Base-by-base conservation (phyloP, 2,329 filamentous ascomycete species). In the Colletotrichum navitas region DNA sequence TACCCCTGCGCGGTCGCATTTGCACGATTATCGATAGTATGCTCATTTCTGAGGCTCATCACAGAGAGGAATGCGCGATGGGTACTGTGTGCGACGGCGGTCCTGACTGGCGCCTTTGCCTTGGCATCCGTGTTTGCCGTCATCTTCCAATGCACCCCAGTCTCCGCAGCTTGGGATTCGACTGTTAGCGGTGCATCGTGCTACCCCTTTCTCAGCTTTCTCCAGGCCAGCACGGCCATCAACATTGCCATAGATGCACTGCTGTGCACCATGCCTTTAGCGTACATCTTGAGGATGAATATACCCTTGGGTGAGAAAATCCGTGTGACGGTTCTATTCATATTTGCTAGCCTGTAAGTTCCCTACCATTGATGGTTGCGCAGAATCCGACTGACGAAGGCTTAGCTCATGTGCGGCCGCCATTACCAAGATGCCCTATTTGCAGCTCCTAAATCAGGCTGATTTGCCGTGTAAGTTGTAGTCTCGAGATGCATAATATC, bases 391-490 rank as follows among this genome's bases (percentile, higher is more conserved):
- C 68, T 69, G 34, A 72, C 39, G 0, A 32, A 21, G 2, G 2
- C 2, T 12, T 55, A 80, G 79, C 11, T 78, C 78, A 1, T 80
- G 77, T 41, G 72, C 64, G 1, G 76, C 74, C 5, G 76, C 70
- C 29, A 75, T 78, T 18, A 61, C 78, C 24, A 76, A 78, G 5
- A 69, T 80, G 1, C 63, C 73, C 32, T 76, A 75, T 26, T 56
- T 81, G 18, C 73, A 75, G 16, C 66, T 73, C 14, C 70, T 79
- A 3, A 55, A 68, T 10, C 60, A 74, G 1, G 62, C 77, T 24
- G 79, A 81, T 12, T 73, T 79, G 1, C 79, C 78, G 1, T 77
- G 79, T 80, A 74, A 74, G 60, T 41, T 8, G 76, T 74, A 8
- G 11, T 54, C 12, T 18, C 14, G 5, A 6, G n/a, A 11, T 12